phyloP scores from a whole-genome alignment of 2,329 filamentous ascomycete genomes.

The Graphiopsis chlorocephala region DNA sequence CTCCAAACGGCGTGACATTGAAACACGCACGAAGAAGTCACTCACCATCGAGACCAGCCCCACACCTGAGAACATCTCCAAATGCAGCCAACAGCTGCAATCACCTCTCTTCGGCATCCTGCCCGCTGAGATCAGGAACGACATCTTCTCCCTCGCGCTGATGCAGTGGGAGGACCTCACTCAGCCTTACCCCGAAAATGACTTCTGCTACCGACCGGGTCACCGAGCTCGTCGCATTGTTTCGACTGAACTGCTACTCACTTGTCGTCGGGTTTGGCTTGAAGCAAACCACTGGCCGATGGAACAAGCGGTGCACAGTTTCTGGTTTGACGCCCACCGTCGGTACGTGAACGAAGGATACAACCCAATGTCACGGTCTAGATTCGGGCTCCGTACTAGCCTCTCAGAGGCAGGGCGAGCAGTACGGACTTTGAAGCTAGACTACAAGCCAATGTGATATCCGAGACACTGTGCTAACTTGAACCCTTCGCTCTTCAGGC shows the following conservation, averaged over 20 bases:
- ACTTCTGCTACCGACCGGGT: slow-evolving; percentile 36
- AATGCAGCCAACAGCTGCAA: background rate
- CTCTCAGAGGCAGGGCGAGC: no score
- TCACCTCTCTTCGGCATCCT: slow-evolving; percentile 26
- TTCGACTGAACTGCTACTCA: slow-evolving; percentile 30
- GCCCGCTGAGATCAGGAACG: slow-evolving; percentile 35
- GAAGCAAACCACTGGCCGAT: slow-evolving; percentile 34
- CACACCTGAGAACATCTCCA: background rate
- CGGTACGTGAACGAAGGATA: no score
- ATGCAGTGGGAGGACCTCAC: slow-evolving; percentile 30
- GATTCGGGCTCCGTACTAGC: no score
- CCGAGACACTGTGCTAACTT: no score
- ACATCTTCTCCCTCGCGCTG: slow-evolving; percentile 37
- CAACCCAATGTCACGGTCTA: no score
- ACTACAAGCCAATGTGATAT: no score
- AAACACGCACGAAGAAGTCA: background rate
- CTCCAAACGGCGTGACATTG: background rate
- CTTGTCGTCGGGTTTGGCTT: slow-evolving; percentile 37
- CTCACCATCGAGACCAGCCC: background rate
- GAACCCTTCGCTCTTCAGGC: no score
- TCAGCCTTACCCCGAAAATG: slow-evolving; percentile 25
- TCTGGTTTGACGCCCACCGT: slow-evolving; percentile 27
- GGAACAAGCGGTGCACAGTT: slow-evolving; percentile 30
- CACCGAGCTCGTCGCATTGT: slow-evolving; percentile 27
- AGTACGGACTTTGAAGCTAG: no score